phyloP scores from a whole-genome alignment of 2,329 filamentous ascomycete species.

The Alternaria solani region DNA sequence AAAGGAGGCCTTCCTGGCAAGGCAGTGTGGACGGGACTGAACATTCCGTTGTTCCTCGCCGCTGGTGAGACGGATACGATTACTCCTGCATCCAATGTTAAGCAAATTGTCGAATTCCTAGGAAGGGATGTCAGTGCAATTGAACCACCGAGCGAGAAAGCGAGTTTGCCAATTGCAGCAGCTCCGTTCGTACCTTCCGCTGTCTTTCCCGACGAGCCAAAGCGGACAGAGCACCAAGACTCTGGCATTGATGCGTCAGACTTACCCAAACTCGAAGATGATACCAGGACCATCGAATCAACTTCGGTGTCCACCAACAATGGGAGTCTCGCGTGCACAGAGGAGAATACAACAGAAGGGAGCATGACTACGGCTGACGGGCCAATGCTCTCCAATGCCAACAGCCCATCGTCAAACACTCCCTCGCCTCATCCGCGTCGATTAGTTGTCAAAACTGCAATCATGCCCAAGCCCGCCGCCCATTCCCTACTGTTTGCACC shows the following conservation, averaged over 20 bases:
- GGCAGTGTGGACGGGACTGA: slow-evolving; percentile 75
- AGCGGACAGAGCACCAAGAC: slow-evolving; percentile 43
- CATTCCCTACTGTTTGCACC: slow-evolving; percentile 87
- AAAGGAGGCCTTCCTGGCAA: slow-evolving; percentile 72
- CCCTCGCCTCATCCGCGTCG: slow-evolving; percentile 39
- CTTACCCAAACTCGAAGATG: slow-evolving; percentile 32
- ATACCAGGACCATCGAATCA: slow-evolving; percentile 23
- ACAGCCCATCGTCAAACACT: slow-evolving; percentile 8
- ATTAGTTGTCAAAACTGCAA: slow-evolving; percentile 68
- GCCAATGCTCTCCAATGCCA: slow-evolving; percentile 12
- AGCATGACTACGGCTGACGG: slow-evolving; percentile 27
- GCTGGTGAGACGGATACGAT: slow-evolving; percentile 79
- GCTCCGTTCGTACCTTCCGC: slow-evolving; percentile 56
- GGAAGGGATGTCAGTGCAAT: slow-evolving; percentile 49
- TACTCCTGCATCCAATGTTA: slow-evolving; percentile 74
- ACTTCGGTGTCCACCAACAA: slow-evolving; percentile 27
- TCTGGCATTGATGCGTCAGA: slow-evolving; percentile 45
- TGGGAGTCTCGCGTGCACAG: slow-evolving; percentile 27
- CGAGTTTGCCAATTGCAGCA: slow-evolving; percentile 59
- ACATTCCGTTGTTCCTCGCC: slow-evolving; percentile 78
- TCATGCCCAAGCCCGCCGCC: slow-evolving; percentile 78
- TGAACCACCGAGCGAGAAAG: slow-evolving; percentile 41
- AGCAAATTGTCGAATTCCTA: slow-evolving; percentile 66
- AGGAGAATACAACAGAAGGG: slow-evolving; percentile 46
- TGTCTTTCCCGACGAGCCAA: slow-evolving; percentile 25